Evolutionary conservation across 768 basidiomycete species (phyloP).

Genomic region (Artomyces pyxidatus): DNA sequence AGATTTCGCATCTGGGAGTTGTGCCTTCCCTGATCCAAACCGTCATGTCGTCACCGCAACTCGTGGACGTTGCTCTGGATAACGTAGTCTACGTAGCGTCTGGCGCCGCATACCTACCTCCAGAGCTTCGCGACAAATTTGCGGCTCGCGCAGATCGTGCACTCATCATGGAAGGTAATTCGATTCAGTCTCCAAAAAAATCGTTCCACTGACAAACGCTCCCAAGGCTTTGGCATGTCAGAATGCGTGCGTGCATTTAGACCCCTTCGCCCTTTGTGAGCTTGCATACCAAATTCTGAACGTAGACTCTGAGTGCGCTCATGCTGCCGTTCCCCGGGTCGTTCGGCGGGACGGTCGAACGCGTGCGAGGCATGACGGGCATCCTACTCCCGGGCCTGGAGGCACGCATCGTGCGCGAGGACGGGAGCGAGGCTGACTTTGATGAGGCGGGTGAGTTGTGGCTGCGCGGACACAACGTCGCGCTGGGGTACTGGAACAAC

Average conservation of each 20-base stretch:
- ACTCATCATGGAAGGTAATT: background rate
- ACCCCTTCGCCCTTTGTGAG: background rate
- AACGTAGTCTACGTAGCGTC: conserved; percentile 35
- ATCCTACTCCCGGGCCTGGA: conserved; percentile 57
- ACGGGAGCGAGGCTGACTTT: conserved; percentile 43
- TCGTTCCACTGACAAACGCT: no score
- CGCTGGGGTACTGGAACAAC: conserved; percentile 68
- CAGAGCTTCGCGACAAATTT: conserved; percentile 39
- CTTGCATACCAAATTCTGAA: no score
- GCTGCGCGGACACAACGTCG: conserved; percentile 46
- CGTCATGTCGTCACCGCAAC: conserved; percentile 44
- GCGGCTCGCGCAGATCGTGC: conserved; percentile 28
- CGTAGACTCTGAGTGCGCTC: conserved; percentile 6
- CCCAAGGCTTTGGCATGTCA: conserved; percentile 65
- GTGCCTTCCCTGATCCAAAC: conserved; percentile 64
- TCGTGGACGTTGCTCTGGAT: conserved; percentile 44
- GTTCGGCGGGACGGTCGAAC: conserved; percentile 3
- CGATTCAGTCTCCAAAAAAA: no score
- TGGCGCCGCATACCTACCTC: conserved; percentile 65
- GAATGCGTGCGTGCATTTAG: conserved; percentile 40
- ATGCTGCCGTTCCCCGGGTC: conserved; percentile 2
- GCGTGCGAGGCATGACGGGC: conserved; percentile 40
- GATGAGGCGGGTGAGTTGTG: conserved; percentile 64
- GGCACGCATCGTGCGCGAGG: conserved; percentile 51
- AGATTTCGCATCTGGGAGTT: conserved; percentile 39